Evolutionary conservation across 441 rosid species (phyloP).

Genomic region (Lepidium campestre): DNA sequence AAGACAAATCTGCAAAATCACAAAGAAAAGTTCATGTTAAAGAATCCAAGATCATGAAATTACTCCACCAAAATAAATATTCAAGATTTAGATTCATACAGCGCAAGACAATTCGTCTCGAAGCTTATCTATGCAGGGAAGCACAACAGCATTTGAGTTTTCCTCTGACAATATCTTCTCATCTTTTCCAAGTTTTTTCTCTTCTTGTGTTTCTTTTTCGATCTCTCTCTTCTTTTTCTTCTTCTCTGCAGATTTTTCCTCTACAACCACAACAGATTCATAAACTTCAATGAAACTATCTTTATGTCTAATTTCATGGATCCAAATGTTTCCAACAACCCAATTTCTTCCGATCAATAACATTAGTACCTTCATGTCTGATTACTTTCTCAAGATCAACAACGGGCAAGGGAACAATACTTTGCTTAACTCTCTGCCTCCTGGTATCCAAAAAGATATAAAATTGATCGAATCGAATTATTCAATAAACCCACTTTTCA

Average conservation of each 20-base stretch:
- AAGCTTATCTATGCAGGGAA: slow-evolving; percentile 75
- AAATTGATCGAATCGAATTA: neutral
- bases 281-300: neutral
- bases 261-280: slow-evolving; percentile 9
- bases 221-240: slow-evolving; percentile 23
- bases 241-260: slow-evolving; percentile 31
- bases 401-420: slow-evolving; percentile 37
- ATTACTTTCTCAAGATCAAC: slow-evolving; percentile 53
- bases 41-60: neutral
- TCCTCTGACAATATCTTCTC: slow-evolving; percentile 23
- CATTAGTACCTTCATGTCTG: slow-evolving; percentile 35
- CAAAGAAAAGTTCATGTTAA: neutral
- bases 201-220: slow-evolving; percentile 23
- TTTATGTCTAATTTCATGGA: neutral
- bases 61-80: neutral
- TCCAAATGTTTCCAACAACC: neutral
- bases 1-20: slow-evolving; percentile 63
- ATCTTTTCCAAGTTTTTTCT: slow-evolving; percentile 22
- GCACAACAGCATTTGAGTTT: slow-evolving; percentile 24
- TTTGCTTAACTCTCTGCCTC: slow-evolving; percentile 54
- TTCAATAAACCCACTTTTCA: neutral
- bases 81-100: slow-evolving; percentile 36
- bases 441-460: slow-evolving; percentile 21
- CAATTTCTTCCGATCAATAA: neutral
- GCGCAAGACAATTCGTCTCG: slow-evolving; percentile 95